Evolutionary conservation across 495 filamentous ascomycete species (phyloP).

Genomic region (Aspergillus ostianus): DNA sequence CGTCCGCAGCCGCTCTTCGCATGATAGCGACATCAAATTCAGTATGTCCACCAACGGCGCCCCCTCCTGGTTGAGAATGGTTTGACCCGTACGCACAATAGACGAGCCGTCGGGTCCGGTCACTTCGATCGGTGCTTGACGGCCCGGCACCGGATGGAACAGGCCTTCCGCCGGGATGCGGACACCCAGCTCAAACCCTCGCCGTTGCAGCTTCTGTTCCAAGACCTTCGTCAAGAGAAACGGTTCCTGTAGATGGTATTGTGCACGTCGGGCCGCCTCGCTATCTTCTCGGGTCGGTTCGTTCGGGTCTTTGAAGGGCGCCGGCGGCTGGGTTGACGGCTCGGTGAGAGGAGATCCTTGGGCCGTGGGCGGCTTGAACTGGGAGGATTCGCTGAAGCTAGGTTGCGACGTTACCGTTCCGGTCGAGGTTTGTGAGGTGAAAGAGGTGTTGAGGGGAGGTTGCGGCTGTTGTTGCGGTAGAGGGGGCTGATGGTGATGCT

Average conservation of each 20-base stretch:
- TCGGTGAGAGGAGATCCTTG: constrained; percentile 38
- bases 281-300: constrained; percentile 44
- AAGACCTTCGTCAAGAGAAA: constrained; percentile 55
- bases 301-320: constrained; percentile 39
- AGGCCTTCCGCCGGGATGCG: constrained; percentile 63
- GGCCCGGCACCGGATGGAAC: constrained; percentile 50
- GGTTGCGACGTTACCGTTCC: constrained; percentile 36
- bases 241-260: constrained; percentile 57
- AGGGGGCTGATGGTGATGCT: constrained; percentile 4
- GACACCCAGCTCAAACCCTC: constrained; percentile 54
- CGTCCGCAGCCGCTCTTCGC: constrained; percentile 66
- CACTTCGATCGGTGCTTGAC: constrained; percentile 53
- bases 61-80: constrained; percentile 63
- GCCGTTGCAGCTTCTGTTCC: constrained; percentile 45
- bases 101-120: constrained; percentile 54
- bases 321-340: constrained; percentile 28
- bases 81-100: constrained; percentile 56
- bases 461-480: constrained; percentile 38
- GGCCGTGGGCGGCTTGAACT: constrained; percentile 29
- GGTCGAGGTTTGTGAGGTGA: constrained; percentile 46
- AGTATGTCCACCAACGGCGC: constrained; percentile 70
- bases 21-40: constrained; percentile 69
- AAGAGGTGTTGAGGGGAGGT: constrained; percentile 36
- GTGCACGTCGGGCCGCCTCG: constrained; percentile 43
- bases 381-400: constrained; percentile 40